Evolutionary conservation across 306 rosid species (phyloP).

Genomic region (Fragaria vesca): DNA sequence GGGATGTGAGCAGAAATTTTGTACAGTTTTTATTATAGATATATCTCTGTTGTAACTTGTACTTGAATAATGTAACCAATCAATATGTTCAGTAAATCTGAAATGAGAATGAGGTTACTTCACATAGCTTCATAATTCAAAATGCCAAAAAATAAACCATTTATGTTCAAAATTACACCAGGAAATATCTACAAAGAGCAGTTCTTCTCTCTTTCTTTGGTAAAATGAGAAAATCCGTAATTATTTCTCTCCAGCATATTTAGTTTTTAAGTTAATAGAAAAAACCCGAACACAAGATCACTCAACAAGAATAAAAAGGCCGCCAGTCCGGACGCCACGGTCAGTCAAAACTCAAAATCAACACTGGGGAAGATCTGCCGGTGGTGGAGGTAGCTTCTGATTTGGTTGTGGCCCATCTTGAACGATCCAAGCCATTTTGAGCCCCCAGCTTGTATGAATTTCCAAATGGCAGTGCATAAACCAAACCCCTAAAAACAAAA

Average conservation of each 20-base stretch:
- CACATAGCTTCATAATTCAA: not conserved
- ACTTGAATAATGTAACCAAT: not conserved
- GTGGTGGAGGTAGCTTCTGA: slow-evolving; percentile 82
- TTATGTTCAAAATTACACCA: not conserved
- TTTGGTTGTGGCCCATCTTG: slow-evolving; percentile 56
- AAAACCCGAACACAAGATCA: slow-evolving; percentile 2
- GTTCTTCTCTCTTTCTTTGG: not conserved
- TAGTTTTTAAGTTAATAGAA: not conserved
- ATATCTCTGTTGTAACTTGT: not conserved
- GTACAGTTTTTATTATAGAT: not conserved
- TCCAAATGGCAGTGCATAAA: slow-evolving; percentile 92
- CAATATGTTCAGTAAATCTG: not conserved
- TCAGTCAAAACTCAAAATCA: slow-evolving; percentile 45
- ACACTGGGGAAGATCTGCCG: slow-evolving; percentile 77
- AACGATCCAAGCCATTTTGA: slow-evolving; percentile 85
- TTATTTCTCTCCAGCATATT: not conserved
- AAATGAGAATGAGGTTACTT: not conserved
- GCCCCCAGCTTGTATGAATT: slow-evolving; percentile 88
- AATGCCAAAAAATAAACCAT: not conserved
- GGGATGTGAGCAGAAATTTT: slow-evolving; percentile 18
- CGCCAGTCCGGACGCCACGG: slow-evolving; percentile 14
- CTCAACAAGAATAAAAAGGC: not conserved
- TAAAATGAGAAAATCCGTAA: not conserved
- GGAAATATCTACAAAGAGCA: not conserved
- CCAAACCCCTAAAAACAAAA: slow-evolving; percentile 64